phyloP scores from a whole-genome alignment of 2,329 filamentous ascomycete genomes.

The Elsinoe fawcettii region DNA sequence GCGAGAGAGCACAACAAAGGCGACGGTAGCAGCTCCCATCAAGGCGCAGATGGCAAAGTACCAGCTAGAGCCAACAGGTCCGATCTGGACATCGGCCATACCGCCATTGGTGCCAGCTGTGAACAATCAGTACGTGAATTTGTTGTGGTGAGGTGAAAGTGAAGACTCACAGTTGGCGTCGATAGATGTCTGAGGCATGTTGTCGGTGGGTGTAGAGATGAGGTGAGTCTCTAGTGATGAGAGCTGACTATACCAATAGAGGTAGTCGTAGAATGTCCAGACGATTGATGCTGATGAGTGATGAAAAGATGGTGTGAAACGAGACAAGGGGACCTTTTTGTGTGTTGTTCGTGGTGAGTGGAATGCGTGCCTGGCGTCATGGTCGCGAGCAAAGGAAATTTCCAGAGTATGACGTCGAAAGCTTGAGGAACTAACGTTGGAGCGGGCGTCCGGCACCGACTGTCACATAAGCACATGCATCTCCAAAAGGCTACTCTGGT shows the following conservation, averaged over 20 bases:
- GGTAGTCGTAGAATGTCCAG: neutral
- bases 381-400: neutral
- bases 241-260: neutral
- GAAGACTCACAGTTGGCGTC: conserved; percentile 2
- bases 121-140: neutral
- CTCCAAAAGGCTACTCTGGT: neutral
- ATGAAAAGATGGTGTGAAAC: neutral
- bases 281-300: neutral
- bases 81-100: conserved; percentile 50
- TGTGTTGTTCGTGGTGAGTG: neutral
- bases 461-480: neutral
- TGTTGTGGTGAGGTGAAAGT: neutral
- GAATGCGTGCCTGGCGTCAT: conserved; percentile 12
- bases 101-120: conserved; percentile 39
- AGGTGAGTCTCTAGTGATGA: neutral
- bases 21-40: conserved; percentile 49
- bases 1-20: conserved; percentile 46
- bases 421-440: neutral
- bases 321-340: conserved; percentile 7
- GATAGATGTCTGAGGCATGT: conserved; percentile 8
- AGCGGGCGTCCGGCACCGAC: conserved; percentile 5
- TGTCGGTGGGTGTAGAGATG: neutral
- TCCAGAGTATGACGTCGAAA: conserved; percentile 9
- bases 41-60: conserved; percentile 55
- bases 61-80: conserved; percentile 52